Percentiles rank a stretch among this genome's conserved stretches.
Evolutionary conservation across 163 green algal genomes (phyloP).

Genomic region (Scenedesmus sp.): DNA sequence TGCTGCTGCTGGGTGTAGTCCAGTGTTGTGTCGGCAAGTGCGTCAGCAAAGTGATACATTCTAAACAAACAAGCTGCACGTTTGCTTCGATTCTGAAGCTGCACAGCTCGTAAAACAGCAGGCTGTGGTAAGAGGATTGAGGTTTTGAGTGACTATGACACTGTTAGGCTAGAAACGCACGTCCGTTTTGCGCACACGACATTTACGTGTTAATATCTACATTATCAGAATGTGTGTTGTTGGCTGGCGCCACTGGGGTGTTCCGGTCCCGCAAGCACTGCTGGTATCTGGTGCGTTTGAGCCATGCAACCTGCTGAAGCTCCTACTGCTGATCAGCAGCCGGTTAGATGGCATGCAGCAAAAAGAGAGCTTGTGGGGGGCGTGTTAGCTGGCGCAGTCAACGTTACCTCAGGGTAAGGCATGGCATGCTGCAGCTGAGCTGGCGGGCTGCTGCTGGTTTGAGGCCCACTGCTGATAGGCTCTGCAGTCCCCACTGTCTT

Average conservation of each 20-base stretch:
- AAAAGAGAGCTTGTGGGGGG: conserved; percentile 56
- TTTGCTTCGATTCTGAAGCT: not conserved
- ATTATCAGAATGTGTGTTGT: too few species aligned
- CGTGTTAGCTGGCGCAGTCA: conserved; percentile 62
- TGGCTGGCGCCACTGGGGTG: too few species aligned
- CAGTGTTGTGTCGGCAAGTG: not conserved
- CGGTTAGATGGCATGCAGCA: conserved; percentile 23
- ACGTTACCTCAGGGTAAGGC: conserved; percentile 59
- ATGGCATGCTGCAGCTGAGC: not conserved
- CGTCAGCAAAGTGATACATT: not conserved
- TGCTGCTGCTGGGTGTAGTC: not conserved
- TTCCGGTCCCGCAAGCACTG: not conserved
- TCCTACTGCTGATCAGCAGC: not conserved
- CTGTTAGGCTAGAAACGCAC: not conserved
- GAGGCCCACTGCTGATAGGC: not conserved
- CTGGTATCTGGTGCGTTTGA: not conserved
- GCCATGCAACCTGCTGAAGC: not conserved
- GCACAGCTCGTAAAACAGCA: not conserved
- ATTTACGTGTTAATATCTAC: too few species aligned
- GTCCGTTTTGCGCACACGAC: not conserved
- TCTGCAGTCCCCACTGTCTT: too few species aligned
- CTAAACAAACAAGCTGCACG: not conserved
- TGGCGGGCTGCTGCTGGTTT: not conserved
- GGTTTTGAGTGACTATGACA: not conserved
- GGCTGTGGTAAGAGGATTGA: not conserved